Conservation (phyloP, 2,329 filamentous ascomycete genomes). For the Aspergillus candidus region DNA sequence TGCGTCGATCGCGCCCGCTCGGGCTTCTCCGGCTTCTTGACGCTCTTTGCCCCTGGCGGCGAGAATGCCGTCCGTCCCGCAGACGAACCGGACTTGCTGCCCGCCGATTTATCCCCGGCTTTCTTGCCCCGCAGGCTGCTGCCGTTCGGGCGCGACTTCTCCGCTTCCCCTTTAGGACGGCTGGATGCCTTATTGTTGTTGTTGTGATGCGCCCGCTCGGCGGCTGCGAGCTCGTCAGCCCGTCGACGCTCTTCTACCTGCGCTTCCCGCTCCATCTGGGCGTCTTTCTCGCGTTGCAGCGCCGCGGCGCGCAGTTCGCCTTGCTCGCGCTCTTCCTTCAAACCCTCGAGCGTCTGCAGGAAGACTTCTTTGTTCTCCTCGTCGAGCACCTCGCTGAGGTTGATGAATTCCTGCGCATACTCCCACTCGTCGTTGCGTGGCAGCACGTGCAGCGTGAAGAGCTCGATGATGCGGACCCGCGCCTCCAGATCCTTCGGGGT, state of each 20-base stretch:
- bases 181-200: conserved; percentile 63
- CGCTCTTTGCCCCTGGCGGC: conserved; percentile 29
- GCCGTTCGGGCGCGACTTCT: conserved; percentile 45
- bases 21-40: conserved; percentile 35
- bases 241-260: conserved; percentile 40
- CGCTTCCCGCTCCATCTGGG: conserved; percentile 46
- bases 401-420: conserved; percentile 86
- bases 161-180: conserved; percentile 40
- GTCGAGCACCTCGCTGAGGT: conserved; percentile 76
- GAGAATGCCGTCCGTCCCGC: conserved; percentile 28
- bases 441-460: conserved; percentile 94
- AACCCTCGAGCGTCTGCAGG: conserved; percentile 71
- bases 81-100: conserved; percentile 18
- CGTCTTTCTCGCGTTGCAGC: conserved; percentile 55
- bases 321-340: conserved; percentile 76
- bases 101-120: conserved; percentile 22
- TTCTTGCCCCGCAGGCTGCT: conserved; percentile 23
- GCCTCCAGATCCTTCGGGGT: conserved; percentile 79
- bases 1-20: conserved; percentile 34
- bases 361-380: conserved; percentile 89
- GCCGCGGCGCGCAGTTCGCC: conserved; percentile 60
- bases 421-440: conserved; percentile 93
- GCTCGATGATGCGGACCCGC: conserved; percentile 83
- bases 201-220: conserved; percentile 43
- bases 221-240: conserved; percentile 29